These are phyloP conservation scores for Paracamarosporium sp. DNA, from an alignment of 2,329 filamentous ascomycete genomes.

Conservation along the genomic window DNA sequence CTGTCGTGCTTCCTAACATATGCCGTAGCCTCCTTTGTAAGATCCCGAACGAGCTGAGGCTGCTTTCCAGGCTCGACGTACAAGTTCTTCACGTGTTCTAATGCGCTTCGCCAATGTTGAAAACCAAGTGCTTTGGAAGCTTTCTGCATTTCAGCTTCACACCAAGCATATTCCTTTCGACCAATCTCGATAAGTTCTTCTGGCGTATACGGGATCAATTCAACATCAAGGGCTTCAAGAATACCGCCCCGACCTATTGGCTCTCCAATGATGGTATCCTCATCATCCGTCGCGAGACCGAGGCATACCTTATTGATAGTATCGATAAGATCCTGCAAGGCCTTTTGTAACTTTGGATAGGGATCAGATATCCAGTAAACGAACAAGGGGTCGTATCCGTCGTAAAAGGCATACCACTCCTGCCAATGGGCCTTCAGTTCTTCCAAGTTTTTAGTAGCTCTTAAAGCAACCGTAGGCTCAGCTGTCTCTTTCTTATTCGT, in stretches of 20 bases:
- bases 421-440: conserved; percentile 51
- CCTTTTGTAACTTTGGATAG: conserved; percentile 48
- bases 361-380: conserved; percentile 63
- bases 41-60: conserved; percentile 58
- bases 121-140: conserved; percentile 59
- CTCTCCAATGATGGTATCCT: conserved; percentile 63
- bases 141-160: conserved; percentile 61
- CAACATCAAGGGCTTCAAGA: conserved; percentile 59
- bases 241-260: conserved; percentile 62
- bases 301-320: conserved; percentile 53
- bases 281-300: conserved; percentile 52
- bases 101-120: conserved; percentile 59
- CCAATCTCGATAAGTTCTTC: conserved; percentile 63
- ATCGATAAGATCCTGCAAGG: conserved; percentile 45
- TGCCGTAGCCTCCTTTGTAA: conserved; percentile 59
- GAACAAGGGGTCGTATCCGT: conserved; percentile 63
- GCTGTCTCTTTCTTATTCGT: conserved; percentile 38
- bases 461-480: conserved; percentile 54
- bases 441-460: conserved; percentile 53
- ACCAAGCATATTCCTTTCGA: conserved; percentile 62
- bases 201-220: conserved; percentile 66
- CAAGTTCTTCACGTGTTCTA: conserved; percentile 63
- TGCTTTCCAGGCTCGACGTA: conserved; percentile 63
- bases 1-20: conserved; percentile 63
- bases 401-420: conserved; percentile 61